A percentile compares a stretch with the other conserved stretches of the same genome.
Conservation (phyloP, 805 yeast species). For the Blastobotrys mokoenaii region DNA sequence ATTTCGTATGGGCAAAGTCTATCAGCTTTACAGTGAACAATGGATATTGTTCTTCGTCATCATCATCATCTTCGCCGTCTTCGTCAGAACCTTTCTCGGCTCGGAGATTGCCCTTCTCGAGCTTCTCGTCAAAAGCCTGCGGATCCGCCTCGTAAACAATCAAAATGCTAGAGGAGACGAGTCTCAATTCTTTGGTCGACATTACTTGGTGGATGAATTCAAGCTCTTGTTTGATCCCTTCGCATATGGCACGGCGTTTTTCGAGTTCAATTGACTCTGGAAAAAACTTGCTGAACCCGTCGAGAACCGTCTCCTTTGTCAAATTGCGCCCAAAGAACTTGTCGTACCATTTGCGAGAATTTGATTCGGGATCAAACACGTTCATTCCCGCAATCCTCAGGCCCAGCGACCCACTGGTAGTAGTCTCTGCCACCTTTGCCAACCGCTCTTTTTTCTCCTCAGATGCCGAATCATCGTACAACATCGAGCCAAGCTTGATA, state of each 20-base stretch:
- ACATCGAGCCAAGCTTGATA: slow-evolving; percentile 65
- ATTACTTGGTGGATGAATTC: slow-evolving; percentile 60
- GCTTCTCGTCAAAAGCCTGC: slow-evolving; percentile 41
- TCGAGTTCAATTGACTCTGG: slow-evolving; percentile 12
- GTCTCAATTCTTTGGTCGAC: slow-evolving; percentile 50
- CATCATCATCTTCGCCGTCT: slow-evolving; percentile 16
- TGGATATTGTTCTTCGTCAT: slow-evolving; percentile 24
- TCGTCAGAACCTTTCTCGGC: slow-evolving; percentile 11
- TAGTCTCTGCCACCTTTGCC: slow-evolving; percentile 49
- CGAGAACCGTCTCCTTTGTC: slow-evolving; percentile 33
- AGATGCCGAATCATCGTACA: slow-evolving; percentile 53
- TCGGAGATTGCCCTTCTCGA: slow-evolving; percentile 17
- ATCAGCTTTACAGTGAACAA: slow-evolving; percentile 60
- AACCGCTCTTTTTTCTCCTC: slow-evolving; percentile 56
- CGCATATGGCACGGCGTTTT: slow-evolving; percentile 23
- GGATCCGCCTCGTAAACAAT: slow-evolving; percentile 66
- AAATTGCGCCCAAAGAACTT: slow-evolving; percentile 67
- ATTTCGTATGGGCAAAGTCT: slow-evolving; percentile 84
- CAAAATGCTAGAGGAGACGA: slow-evolving; percentile 65
- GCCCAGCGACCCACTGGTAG: slow-evolving; percentile 74
- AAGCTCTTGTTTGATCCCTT: slow-evolving; percentile 48
- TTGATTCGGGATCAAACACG: slow-evolving; percentile 30
- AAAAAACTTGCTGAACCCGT: slow-evolving; percentile 38
- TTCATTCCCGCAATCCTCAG: slow-evolving; percentile 89
- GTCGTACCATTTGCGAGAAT: slow-evolving; percentile 42